Conservation (phyloP, 2,329 filamentous ascomycete genomes). For the Gliomastix tumulicola region DNA sequence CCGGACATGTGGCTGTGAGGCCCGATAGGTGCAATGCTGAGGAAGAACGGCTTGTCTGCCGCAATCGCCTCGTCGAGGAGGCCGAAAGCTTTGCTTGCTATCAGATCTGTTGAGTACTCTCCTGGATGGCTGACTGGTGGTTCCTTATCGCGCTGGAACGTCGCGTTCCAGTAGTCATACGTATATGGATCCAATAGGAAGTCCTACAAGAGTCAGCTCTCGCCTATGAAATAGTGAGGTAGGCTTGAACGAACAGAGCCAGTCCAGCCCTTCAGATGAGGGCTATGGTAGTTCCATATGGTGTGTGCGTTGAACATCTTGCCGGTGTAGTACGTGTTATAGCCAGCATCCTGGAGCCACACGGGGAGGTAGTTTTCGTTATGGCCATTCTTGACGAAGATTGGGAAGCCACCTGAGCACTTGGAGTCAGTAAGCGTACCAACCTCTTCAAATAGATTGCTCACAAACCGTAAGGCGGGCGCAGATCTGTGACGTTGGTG, state of each 20-base stretch:
- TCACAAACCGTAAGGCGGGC: constrained; percentile 4
- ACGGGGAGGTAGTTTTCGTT: constrained; percentile 41
- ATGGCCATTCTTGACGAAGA: constrained; percentile 39
- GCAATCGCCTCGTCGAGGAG: constrained; percentile 44
- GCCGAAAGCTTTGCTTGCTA: constrained; percentile 39
- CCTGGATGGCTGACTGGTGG: constrained; percentile 43
- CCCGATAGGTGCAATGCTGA: constrained; percentile 42
- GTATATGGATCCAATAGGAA: constrained; percentile 60
- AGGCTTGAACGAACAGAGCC: constrained; percentile 24
- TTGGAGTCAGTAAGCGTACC: neutral
- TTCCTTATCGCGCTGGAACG: constrained; percentile 53
- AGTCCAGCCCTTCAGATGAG: constrained; percentile 48
- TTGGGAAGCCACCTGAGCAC: constrained; percentile 35
- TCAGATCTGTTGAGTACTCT: constrained; percentile 45
- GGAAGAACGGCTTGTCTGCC: constrained; percentile 46
- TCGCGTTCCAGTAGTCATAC: constrained; percentile 61
- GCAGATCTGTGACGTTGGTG: constrained; percentile 6
- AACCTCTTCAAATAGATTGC: neutral
- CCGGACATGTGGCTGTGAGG: constrained; percentile 22
- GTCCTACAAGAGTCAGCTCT: constrained; percentile 8
- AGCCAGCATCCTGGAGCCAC: constrained; percentile 42
- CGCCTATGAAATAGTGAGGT: neutral
- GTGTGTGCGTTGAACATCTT: constrained; percentile 47
- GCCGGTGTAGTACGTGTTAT: constrained; percentile 46
- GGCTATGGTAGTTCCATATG: constrained; percentile 39